Conservation (phyloP, 306 rosid genomes). For the Nissolia schottii region DNA sequence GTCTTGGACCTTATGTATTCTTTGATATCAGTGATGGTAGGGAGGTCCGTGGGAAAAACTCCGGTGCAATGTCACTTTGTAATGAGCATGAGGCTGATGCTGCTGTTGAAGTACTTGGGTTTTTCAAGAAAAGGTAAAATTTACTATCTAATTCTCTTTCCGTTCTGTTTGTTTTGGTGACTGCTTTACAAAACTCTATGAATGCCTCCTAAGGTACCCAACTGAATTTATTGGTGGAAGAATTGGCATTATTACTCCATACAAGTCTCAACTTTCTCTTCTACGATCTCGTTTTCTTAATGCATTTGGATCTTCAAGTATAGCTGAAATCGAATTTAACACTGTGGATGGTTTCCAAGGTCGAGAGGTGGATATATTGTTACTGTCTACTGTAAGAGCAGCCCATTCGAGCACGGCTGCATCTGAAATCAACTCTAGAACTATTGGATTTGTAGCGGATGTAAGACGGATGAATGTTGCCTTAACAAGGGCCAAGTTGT, state of each 20-base stretch:
- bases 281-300: slow-evolving; percentile 70
- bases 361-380: slow-evolving; percentile 87
- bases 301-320: slow-evolving; percentile 69
- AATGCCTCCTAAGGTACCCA: slow-evolving; percentile 55
- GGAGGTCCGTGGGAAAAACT: slow-evolving; percentile 69
- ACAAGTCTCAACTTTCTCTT: slow-evolving; percentile 78
- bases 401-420: slow-evolving; percentile 33
- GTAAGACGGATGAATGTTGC: slow-evolving; percentile 99
- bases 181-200: slow-evolving; percentile 22
- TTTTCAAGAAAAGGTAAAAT: slow-evolving; percentile 66
- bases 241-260: slow-evolving; percentile 92
- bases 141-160: background rate
- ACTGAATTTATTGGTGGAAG: slow-evolving; percentile 71
- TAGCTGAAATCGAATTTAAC: slow-evolving; percentile 68
- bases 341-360: slow-evolving; percentile 99
- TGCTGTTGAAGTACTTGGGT: slow-evolving; percentile 68
- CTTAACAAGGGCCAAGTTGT: slow-evolving; percentile 83
- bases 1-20: slow-evolving; percentile 86
- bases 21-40: slow-evolving; percentile 75
- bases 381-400: slow-evolving; percentile 96
- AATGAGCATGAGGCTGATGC: slow-evolving; percentile 93
- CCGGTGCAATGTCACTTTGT: slow-evolving; percentile 75
- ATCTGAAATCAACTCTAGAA: slow-evolving; percentile 48
- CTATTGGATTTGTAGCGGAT: slow-evolving; percentile 96
- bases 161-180: slow-evolving; percentile 6